Conservation (phyloP, 345 rosid genomes). For the Boechera retrofracta region DNA sequence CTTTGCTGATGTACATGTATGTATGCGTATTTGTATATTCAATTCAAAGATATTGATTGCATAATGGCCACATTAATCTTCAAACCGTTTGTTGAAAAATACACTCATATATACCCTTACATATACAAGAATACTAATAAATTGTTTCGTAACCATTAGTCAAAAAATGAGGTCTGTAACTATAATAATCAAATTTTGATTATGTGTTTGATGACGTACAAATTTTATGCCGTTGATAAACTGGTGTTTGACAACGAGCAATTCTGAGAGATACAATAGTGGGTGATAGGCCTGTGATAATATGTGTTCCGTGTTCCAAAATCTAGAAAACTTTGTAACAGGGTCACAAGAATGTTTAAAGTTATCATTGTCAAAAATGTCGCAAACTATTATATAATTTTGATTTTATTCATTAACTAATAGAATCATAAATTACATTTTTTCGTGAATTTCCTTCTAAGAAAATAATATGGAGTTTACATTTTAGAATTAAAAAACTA, state of each 20-base stretch:
- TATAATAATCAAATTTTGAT: neutral
- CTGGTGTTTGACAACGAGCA: neutral
- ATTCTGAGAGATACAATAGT: too few species aligned
- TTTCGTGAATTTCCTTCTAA: too few species aligned
- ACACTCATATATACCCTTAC: neutral
- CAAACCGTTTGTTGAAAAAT: neutral
- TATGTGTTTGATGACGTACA: neutral
- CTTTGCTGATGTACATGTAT: conserved; percentile 19
- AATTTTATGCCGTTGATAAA: neutral
- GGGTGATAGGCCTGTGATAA: too few species aligned
- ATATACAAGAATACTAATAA: neutral
- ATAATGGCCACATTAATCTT: conserved; percentile 2
- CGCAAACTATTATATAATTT: too few species aligned
- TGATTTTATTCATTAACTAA: too few species aligned
- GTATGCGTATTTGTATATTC: neutral
- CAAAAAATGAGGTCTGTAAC: neutral
- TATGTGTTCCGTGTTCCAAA: too few species aligned
- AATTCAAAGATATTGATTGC: conserved; percentile 1
- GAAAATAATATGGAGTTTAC: too few species aligned
- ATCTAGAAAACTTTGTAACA: too few species aligned
- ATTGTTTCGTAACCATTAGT: neutral
- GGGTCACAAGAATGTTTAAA: too few species aligned
- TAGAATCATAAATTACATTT: too few species aligned
- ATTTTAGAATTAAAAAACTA: neutral
- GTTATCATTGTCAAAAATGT: too few species aligned